These are phyloP conservation scores for Cladosporium velox DNA, from an alignment of 2,329 filamentous ascomycete species.

Conservation along the genomic window DNA sequence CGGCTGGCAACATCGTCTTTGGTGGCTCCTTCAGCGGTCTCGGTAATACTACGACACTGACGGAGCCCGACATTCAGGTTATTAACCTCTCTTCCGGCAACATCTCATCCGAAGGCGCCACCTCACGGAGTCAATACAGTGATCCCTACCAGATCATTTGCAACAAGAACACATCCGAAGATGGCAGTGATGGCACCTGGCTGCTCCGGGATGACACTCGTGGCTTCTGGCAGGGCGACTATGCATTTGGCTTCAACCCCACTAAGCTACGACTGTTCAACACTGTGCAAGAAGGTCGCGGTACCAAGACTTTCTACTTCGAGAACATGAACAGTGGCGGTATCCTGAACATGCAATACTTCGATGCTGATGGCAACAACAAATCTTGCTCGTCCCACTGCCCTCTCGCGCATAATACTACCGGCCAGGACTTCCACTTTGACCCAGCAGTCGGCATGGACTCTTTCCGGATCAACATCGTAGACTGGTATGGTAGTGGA, in stretches of 20 bases:
- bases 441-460: slow-evolving; percentile 88
- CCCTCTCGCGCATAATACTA: slow-evolving; percentile 70
- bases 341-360: slow-evolving; percentile 95
- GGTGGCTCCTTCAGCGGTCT: slow-evolving; percentile 87
- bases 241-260: slow-evolving; percentile 81
- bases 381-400: slow-evolving; percentile 78
- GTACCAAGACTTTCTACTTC: slow-evolving; percentile 81
- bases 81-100: slow-evolving; percentile 82
- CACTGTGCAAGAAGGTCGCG: slow-evolving; percentile 78
- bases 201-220: slow-evolving; percentile 71
- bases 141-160: slow-evolving; percentile 83
- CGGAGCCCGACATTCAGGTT: slow-evolving; percentile 69
- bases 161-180: slow-evolving; percentile 63
- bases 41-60: slow-evolving; percentile 73
- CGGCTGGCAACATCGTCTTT: slow-evolving; percentile 85
- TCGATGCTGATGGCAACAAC: slow-evolving; percentile 69
- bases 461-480: slow-evolving; percentile 80
- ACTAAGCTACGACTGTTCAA: slow-evolving; percentile 88
- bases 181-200: slow-evolving; percentile 78
- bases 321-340: slow-evolving; percentile 82
- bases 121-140: slow-evolving; percentile 64
- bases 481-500: slow-evolving; percentile 81
- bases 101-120: slow-evolving; percentile 67
- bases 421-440: slow-evolving; percentile 88
- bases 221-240: slow-evolving; percentile 81